Base-by-base conservation (phyloP, 1,284 basidiomycete species). In the Ceratobasidium sp. region DNA sequence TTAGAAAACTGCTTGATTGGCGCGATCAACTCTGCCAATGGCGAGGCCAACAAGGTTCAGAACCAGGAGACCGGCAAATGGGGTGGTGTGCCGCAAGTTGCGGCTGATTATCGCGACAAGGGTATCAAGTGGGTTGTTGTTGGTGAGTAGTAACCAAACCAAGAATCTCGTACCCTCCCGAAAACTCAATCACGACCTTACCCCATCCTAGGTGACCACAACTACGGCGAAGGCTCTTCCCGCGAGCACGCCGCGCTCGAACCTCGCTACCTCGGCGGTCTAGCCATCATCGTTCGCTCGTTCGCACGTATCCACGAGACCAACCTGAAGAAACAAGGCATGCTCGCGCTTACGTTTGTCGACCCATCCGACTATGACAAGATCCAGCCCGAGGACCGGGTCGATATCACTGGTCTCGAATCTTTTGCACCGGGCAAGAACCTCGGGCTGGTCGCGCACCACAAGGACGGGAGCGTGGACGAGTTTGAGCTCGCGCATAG, bases 281-380 rank as follows among this genome's bases (percentile, higher is more conserved):
- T 94, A 79, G 97, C 97, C 65, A 95, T 99, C 88, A 97, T 99
- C 86, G 93, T 93, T 83, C 92, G 96, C 84, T 96, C 94, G 52
- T 98, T 98, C 86, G 97, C 97, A 68, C 95, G 97, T 88, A 98
- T 99, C 87, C 97, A 98, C 89, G 96, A 98, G 91, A 95, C 94
- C 85, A 98, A 98, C 91, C 89, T 97, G 89, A 97, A 97, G 93
- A 98, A 96, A 90, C 95, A 96, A 88, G 95, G 95, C 82, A 96
- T 97, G 94, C 94, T 97, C 80, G 94, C 95, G 1, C 87, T 97
- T 81, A 97, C 94, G 80, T 97, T 98, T 85, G 92, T 86, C 79
- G 90, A 98, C 88, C 89, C 93, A 13, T 94, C 90, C 80, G 96
- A 98, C 86, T 98, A 98, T 86, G 94, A 97, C 84, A 95, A 94